Evolutionary conservation across 1,284 basidiomycete genomes (phyloP).

Genomic region (Trichosporon coremiiforme): DNA sequence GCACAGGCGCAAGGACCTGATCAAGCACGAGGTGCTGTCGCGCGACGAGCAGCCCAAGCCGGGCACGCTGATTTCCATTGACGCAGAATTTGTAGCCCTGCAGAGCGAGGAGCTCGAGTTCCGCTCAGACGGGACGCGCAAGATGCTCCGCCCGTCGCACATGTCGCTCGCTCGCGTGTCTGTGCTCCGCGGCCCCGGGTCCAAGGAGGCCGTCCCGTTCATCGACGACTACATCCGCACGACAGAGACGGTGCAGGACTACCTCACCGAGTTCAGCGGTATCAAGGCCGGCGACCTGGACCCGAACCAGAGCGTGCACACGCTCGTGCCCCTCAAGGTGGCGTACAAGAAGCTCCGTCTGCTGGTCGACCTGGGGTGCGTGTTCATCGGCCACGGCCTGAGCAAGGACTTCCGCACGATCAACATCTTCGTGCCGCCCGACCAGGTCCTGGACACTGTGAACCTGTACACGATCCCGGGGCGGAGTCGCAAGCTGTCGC

Average conservation of each 20-base stretch:
- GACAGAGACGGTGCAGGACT: constrained; percentile 91
- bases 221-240: constrained; percentile 99
- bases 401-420: constrained; percentile 99
- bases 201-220: constrained; percentile 79
- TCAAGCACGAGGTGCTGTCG: constrained; percentile 75
- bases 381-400: constrained; percentile 97
- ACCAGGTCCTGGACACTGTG: constrained; percentile 95
- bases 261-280: constrained; percentile 94
- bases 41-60: constrained; percentile 78
- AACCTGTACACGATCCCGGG: constrained; percentile 84
- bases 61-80: constrained; percentile 89
- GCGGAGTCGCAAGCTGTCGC: constrained; percentile 81
- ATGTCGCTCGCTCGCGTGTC: constrained; percentile 93
- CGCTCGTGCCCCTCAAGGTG: constrained; percentile 89
- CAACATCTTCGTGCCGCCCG: constrained; percentile 93
- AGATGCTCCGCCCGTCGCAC: constrained; percentile 84
- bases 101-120: constrained; percentile 97
- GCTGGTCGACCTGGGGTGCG: constrained; percentile 90
- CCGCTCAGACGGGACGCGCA: constrained; percentile 90
- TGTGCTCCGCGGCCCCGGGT: constrained; percentile 82
- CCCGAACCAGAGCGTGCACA: constrained; percentile 76
- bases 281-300: constrained; percentile 93
- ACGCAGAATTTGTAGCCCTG: constrained; percentile 96
- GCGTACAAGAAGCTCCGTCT: constrained; percentile 98
- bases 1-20: constrained; percentile 72